Evolutionary conservation across 2,329 filamentous ascomycete genomes (phyloP), one percentile per base, ranked within the genome.

Genomic region (Fusarium domesticum): DNA sequence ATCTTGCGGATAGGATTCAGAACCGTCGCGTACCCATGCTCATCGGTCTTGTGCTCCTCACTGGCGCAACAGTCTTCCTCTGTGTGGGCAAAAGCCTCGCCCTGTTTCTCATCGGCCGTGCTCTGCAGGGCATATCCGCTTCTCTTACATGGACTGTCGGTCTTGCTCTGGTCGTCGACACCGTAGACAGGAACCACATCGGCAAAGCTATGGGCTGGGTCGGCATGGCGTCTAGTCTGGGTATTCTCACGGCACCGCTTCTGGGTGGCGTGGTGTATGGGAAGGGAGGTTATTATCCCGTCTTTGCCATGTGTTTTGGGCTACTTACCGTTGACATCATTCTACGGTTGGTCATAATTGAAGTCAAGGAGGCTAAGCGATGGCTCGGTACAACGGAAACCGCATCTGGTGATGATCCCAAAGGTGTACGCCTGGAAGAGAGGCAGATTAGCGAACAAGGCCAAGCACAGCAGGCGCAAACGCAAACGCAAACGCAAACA

Each of bases 141-240:
- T 58, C 62, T 19, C 45, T 68, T 17, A 67, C 64, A 6, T 68
- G 65, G 65, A 66, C 64, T 14, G 65, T 68, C 18, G 65, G 65
- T 4, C 53, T 68, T 18, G 64, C 65, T 8, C 60, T 68, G 6
- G 61, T 67, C 37, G 61, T 66, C 18, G 65, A 68, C 35, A 62
- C 61, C 4, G 64, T 66, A 6, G 58, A 65, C 23, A 51, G 47
- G 7, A 60, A 58, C 6, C 57, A 62, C 18, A 42, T 67, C 14
- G 65, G 65, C 11, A 56, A 52, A 35, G 63, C 63, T 14, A 64
- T 60, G 47, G 65, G 65, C 3, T 66, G 63, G 61, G 57, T 66
- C 15, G 63, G 64, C 33, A 62, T 59, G 43, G 57, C 63, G 4
- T 56, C 58, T n/a, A 65, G 64, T 37, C 39, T 64, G n/a, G 64